Conservation (phyloP, 2,329 filamentous ascomycete species). For the Monilinia fructigena region DNA sequence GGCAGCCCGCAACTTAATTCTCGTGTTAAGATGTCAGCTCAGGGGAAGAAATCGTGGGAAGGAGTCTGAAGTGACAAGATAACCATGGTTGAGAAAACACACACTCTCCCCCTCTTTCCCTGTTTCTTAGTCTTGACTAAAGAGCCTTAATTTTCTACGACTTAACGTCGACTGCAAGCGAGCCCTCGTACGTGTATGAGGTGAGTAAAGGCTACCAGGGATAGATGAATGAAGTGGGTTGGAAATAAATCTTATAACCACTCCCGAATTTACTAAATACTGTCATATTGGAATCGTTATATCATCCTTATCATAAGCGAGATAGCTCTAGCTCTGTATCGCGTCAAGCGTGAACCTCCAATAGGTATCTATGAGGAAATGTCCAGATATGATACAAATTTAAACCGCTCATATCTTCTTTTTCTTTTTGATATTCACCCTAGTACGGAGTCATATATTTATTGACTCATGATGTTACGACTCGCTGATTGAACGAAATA, state of each 20-base stretch:
- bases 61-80: too few relatives aligned
- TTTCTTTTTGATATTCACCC: not conserved
- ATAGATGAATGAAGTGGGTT: not conserved
- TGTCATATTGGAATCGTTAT: not conserved
- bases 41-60: too few relatives aligned
- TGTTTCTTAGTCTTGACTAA: too few relatives aligned
- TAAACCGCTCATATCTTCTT: too few relatives aligned
- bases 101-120: too few relatives aligned
- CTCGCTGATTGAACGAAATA: not conserved
- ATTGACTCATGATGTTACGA: not conserved
- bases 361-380: not conserved
- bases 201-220: too few relatives aligned
- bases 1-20: too few relatives aligned
- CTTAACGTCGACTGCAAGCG: too few relatives aligned
- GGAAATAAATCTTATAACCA: not conserved
- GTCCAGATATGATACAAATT: not conserved
- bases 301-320: slow-evolving; percentile 15
- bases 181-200: too few relatives aligned
- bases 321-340: not conserved
- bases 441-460: not conserved
- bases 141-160: too few relatives aligned
- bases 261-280: not conserved
- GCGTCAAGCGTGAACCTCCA: not conserved
- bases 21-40: too few relatives aligned
- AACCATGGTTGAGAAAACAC: too few relatives aligned